These are phyloP conservation scores for Sungouiella thailandica DNA, from an alignment of 805 yeast species.

Conservation along the genomic window DNA sequence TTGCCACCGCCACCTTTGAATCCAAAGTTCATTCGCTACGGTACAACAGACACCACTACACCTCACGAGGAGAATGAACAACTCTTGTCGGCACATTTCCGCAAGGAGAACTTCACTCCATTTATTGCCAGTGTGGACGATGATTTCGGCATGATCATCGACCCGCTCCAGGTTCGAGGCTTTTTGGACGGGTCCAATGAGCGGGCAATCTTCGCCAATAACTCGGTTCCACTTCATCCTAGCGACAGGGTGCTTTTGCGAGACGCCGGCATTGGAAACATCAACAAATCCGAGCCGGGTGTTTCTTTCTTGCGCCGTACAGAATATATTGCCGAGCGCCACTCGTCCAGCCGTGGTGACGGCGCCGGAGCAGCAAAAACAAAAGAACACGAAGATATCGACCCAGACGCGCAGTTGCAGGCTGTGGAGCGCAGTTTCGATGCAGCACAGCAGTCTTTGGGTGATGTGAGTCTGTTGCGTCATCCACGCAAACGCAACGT, in stretches of 20 bases:
- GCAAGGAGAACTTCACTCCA: conserved; percentile 67
- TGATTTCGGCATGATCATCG: conserved; percentile 73
- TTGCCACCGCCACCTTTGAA: conserved; percentile 93
- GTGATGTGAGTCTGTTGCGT: conserved; percentile 38
- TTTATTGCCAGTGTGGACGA: conserved; percentile 53
- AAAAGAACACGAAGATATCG: conserved; percentile 29
- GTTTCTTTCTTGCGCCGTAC: conserved; percentile 91
- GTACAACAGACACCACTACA: conserved; percentile 30
- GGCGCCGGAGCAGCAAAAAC: conserved; percentile 18
- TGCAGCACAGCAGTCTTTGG: conserved; percentile 44
- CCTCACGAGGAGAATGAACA: conserved; percentile 39
- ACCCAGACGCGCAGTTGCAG: conserved; percentile 59
- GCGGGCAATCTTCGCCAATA: conserved; percentile 31
- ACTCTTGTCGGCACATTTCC: conserved; percentile 64
- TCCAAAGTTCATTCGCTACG: conserved; percentile 70
- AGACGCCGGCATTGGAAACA: conserved; percentile 62
- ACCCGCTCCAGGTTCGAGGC: conserved; percentile 61
- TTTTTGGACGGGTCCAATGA: conserved; percentile 60
- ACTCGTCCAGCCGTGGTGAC: conserved; percentile 24
- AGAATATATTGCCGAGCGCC: conserved; percentile 77
- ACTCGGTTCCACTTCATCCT: conserved; percentile 55
- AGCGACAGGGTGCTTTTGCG: conserved; percentile 69
- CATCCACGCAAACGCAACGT: conserved; percentile 79
- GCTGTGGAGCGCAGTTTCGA: conserved; percentile 79
- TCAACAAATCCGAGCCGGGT: conserved; percentile 41